Conservation (phyloP, 495 filamentous ascomycete species). For the Pseudotulostoma volvatum region DNA sequence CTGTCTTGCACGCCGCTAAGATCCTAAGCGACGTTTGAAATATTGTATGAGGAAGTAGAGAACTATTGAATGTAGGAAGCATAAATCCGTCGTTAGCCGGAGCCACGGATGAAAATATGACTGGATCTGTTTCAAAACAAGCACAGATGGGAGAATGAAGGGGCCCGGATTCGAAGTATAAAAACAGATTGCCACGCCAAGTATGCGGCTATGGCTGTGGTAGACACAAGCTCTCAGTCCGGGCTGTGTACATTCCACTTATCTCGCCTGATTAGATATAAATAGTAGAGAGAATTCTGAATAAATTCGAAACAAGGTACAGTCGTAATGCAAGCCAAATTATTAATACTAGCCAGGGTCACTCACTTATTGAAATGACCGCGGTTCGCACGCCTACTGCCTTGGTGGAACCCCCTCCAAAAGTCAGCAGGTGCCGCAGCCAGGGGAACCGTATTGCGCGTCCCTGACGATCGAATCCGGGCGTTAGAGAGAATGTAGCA, state of each 20-base stretch:
- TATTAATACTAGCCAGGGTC: conserved; percentile 1
- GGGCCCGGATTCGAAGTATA: neutral
- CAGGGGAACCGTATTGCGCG: conserved; percentile 33
- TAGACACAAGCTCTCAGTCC: neutral
- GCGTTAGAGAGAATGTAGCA: conserved; percentile 39
- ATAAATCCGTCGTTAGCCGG: neutral
- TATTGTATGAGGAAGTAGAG: conserved; percentile 5
- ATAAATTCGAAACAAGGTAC: conserved; percentile 1
- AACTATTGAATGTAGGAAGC: conserved; percentile 1
- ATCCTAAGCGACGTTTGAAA: conserved; percentile 1
- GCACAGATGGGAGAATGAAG: neutral
- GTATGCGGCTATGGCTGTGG: neutral
- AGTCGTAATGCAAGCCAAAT: conserved; percentile 3
- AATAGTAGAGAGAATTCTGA: conserved; percentile 4
- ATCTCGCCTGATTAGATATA: neutral
- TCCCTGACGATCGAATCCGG: conserved; percentile 75
- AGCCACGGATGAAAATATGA: neutral
- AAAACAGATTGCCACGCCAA: neutral
- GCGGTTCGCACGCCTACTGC: conserved; percentile 26
- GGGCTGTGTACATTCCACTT: neutral
- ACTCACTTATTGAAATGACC: conserved; percentile 32
- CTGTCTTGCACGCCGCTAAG: too few species aligned
- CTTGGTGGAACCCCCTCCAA: conserved; percentile 28
- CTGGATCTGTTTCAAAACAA: neutral
- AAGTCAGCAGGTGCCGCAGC: conserved; percentile 27